Base-by-base conservation (phyloP, 2,329 filamentous ascomycete genomes). In the Epichloe glyceriae region DNA sequence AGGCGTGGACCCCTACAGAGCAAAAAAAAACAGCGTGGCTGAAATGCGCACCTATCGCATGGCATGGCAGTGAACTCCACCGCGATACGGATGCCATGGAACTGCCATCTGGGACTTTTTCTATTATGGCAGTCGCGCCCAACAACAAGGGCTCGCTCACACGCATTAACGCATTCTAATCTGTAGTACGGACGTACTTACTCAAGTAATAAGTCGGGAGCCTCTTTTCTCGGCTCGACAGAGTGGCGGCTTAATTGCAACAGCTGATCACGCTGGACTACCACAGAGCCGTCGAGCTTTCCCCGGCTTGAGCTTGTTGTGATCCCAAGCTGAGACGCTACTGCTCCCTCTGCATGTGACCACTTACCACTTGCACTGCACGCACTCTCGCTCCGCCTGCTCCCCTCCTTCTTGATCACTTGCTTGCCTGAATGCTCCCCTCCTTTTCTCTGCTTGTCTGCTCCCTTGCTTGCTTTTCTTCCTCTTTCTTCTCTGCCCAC, bases 321-420 rank as follows among this genome's bases (percentile, higher is more conserved):
- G 38, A 33, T n/a, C 8, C n/a, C 35, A 30, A 41, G 38, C 37
- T 30, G 37, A 37, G 30, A 37, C 34, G 46, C 20, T 47, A 19
- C 34, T 26, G 46, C 34, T 35, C 38, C 38, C 47, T 43, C 26
- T 30, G 26, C 26, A 30, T 30, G 26, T 30, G 26, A 30, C 26
- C 26, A 8, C 26, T 4, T 10, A 10, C 8, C 8, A 30, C 26
- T 30, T 30, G 26, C 26, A 30, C 26, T 10, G 26, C 1, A 30
- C 26, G 26, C 1, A 30, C 26, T 30, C 26, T 30, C 26, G 26
- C 26, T 30, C 26, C 26, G 26, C 26, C 26, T 30, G 50, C 41
- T 46, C 49, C 50, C 47, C 48, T 47, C 42, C 39, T 46, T 52
- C 52, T 44, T 39, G 17, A 35, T 49, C 43, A 12, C 45, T 50